Conservation (phyloP, 768 basidiomycete species). For the Lepiota subincarnata region DNA sequence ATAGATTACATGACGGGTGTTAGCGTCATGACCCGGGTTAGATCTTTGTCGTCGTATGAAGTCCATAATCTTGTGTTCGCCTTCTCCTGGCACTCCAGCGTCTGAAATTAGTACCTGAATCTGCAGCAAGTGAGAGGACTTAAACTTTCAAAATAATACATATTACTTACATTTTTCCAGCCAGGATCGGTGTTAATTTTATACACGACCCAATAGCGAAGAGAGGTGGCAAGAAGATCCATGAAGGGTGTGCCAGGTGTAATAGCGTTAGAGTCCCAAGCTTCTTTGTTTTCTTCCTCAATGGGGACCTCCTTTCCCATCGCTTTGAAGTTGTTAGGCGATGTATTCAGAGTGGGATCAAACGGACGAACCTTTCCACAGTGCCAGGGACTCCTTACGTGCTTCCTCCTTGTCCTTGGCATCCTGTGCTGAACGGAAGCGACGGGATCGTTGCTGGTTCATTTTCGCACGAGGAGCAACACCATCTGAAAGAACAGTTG, state of each 20-base stretch:
- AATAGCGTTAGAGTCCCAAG: conserved; percentile 99
- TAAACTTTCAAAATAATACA: not conserved
- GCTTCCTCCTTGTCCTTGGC: conserved; percentile 92
- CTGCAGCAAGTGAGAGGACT: conserved; percentile 32
- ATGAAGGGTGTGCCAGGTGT: conserved; percentile 99
- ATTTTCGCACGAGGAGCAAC: conserved; percentile 99
- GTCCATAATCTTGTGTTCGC: conserved; percentile 99
- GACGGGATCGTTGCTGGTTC: conserved; percentile 98
- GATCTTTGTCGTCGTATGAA: conserved; percentile 88
- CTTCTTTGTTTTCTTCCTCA: conserved; percentile 75
- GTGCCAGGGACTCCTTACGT: conserved; percentile 69
- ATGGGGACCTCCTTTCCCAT: conserved; percentile 88
- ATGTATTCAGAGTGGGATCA: not conserved
- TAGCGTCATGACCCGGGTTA: conserved; percentile 88
- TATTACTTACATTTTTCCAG: conserved; percentile 77
- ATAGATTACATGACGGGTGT: conserved; percentile 96
- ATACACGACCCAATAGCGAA: conserved; percentile 94
- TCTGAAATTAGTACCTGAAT: conserved; percentile 97
- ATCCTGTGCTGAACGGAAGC: conserved; percentile 93
- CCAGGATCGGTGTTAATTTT: conserved; percentile 95
- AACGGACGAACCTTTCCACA: conserved; percentile 72
- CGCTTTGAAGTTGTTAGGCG: conserved; percentile 40
- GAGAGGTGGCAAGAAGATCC: conserved; percentile 80
- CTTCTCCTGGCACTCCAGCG: conserved; percentile 95
- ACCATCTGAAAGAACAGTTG: conserved; percentile 56